phyloP scores from a whole-genome alignment of 169 alveolate species.

The Plasmodium coatneyi region DNA sequence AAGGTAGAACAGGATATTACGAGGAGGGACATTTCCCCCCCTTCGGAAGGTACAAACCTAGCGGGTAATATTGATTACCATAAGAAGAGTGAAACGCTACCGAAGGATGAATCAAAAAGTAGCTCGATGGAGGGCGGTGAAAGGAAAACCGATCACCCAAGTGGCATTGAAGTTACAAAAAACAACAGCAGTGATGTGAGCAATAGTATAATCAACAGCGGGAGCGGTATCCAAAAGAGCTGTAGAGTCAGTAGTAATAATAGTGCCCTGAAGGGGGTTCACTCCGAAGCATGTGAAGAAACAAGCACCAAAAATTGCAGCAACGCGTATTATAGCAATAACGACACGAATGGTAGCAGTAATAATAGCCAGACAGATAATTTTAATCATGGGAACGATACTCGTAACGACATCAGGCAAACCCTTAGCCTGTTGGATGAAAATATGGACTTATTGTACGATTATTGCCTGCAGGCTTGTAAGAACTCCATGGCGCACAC shows the following conservation, averaged over 20 bases:
- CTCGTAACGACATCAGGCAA: neutral
- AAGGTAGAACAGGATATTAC: neutral
- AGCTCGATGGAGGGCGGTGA: neutral
- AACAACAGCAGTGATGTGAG: neutral
- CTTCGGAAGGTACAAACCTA: neutral
- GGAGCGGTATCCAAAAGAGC: neutral
- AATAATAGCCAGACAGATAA: neutral
- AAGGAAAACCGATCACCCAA: neutral
- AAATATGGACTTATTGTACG: conserved; percentile 18
- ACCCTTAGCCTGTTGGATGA: conserved; percentile 6
- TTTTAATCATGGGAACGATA: neutral
- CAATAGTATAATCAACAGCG: neutral
- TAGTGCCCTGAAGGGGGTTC: neutral
- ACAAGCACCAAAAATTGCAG: neutral
- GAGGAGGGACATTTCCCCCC: neutral
- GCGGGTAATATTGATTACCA: neutral
- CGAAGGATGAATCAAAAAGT: neutral
- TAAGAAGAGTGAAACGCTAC: neutral
- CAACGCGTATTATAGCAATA: neutral
- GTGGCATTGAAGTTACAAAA: neutral
- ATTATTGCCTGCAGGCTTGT: conserved; percentile 22
- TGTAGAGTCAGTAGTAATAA: neutral
- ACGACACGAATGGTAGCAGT: neutral
- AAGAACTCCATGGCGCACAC: conserved; percentile 2
- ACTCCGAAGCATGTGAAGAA: neutral